These are phyloP conservation scores for Nicotiana otophora DNA, from an alignment of 257 asterid genomes.

Conservation along the genomic window DNA sequence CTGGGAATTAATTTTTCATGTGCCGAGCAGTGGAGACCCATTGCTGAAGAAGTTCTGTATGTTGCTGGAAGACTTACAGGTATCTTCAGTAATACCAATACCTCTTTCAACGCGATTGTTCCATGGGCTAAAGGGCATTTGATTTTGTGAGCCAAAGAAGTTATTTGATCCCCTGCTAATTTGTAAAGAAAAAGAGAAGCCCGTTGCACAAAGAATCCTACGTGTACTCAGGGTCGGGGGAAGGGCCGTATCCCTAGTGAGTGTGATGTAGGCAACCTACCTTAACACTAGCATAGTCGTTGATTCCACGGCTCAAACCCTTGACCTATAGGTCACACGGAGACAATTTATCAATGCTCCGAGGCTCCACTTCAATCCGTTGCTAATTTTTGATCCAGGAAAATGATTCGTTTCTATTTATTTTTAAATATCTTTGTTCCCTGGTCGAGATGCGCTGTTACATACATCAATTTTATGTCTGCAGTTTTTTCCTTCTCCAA, in stretches of 20 bases:
- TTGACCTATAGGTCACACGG: no score
- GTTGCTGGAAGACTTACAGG: slow-evolving; percentile 73
- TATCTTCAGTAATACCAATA: neutral
- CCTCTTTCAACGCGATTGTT: neutral
- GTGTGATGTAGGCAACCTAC: no score
- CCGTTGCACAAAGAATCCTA: no score
- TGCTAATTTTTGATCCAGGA: neutral
- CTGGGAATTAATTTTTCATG: slow-evolving; percentile 89
- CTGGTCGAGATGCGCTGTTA: neutral
- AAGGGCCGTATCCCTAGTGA: no score
- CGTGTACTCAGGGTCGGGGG: no score
- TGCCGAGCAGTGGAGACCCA: slow-evolving; percentile 94
- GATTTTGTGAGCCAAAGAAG: neutral
- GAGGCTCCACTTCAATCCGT: no score
- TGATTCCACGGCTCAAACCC: no score
- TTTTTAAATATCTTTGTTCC: neutral
- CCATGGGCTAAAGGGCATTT: neutral
- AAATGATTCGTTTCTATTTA: neutral
- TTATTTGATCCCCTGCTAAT: neutral
- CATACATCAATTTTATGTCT: neutral
- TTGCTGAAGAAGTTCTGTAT: slow-evolving; percentile 83
- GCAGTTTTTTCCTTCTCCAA: neutral
- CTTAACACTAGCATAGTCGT: no score
- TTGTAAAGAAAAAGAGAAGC: no score
- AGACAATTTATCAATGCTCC: no score